Evolutionary conservation across 148 eudicot genomes (phyloP), one percentile per base, ranked within the genome.

Genomic region (Rhododendron williamsianum): DNA sequence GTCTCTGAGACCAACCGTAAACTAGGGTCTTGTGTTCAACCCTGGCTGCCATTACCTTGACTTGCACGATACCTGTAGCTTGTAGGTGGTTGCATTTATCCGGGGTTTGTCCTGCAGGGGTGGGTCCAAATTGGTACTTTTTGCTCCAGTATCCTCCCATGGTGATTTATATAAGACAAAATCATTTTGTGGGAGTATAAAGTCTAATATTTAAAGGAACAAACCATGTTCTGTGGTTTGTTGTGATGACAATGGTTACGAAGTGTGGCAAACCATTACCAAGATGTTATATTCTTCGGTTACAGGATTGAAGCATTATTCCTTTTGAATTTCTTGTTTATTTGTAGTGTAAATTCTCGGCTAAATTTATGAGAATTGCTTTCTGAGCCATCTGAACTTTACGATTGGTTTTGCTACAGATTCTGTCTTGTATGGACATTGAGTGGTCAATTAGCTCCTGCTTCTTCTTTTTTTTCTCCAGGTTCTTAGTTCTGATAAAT

Each of bases 401-500:
- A 16, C 16, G 23, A 54, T 54, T 54, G 58, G 54, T 2, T n/a
- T 56, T 80, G 30, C 4, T 69, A 9, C 10, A 30, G 38, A 69
- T 69, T 69, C 13, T 38, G 16, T 27, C 60, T 56, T 30, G 49
- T 72, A 19, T 54, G 60, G 43, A 46, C 10, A 21, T 54, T 46
- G 19, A 71, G 46, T 82, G 23, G 18, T 74, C 48, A 81, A 27
- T 81, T 86, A 19, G 74, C 48, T 74, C 67, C 13, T 85, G 49
- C 60, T 35, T 48, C 46, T 4, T 16, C 9, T 65, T 7, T n/a
- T n/a, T 65, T 12, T 60, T 33, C 27, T 65, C 11, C 87, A 96
- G 98, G 93, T 87, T 74, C 90, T 85, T 83, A 89, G 87, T 81
- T 84, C 92, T 27, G 98, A 96, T 85, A 96, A 92, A 91, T 83